Percentiles rank a stretch among this genome's conserved stretches.
phyloP scores from a whole-genome alignment of 208 protist species.

The Blastocrithidia nonstop region DNA sequence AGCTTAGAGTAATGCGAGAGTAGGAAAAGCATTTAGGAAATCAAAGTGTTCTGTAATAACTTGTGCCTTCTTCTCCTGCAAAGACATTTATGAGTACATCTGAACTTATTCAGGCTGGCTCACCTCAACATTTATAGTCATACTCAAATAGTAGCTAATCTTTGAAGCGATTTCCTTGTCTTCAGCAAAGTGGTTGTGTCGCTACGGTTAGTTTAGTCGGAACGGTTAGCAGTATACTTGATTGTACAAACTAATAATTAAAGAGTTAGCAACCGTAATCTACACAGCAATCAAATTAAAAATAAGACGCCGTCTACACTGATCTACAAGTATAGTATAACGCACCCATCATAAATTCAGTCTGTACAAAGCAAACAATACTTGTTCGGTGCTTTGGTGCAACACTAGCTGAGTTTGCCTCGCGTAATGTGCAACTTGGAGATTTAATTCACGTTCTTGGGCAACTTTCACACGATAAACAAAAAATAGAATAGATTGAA shows the following conservation, averaged over 20 bases:
- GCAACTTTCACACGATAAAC: slow-evolving; percentile 24
- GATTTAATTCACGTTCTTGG: slow-evolving; percentile 76
- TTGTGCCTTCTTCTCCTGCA: slow-evolving; percentile 26
- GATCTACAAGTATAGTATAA: no score
- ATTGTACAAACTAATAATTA: no score
- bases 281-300: no score
- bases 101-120: slow-evolving; percentile 53
- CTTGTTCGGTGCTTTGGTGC: slow-evolving; percentile 39
- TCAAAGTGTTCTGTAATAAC: slow-evolving; percentile 2
- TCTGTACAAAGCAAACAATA: no score
- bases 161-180: slow-evolving; percentile 16
- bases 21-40: neutral
- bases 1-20: slow-evolving; percentile 4
- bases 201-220: slow-evolving; percentile 60
- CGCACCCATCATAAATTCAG: no score
- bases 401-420: slow-evolving; percentile 38
- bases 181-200: slow-evolving; percentile 26
- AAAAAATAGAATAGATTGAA: no score
- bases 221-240: slow-evolving; percentile 6
- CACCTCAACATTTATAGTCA: slow-evolving; percentile 55
- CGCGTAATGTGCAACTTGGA: slow-evolving; percentile 20
- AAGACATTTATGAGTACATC: slow-evolving; percentile 34
- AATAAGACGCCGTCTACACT: no score
- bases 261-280: no score
- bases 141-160: no score